Evolutionary conservation across 2,329 filamentous ascomycete species (phyloP), one percentile per base, ranked within the genome.

Genomic region (Pyricularia sp.): DNA sequence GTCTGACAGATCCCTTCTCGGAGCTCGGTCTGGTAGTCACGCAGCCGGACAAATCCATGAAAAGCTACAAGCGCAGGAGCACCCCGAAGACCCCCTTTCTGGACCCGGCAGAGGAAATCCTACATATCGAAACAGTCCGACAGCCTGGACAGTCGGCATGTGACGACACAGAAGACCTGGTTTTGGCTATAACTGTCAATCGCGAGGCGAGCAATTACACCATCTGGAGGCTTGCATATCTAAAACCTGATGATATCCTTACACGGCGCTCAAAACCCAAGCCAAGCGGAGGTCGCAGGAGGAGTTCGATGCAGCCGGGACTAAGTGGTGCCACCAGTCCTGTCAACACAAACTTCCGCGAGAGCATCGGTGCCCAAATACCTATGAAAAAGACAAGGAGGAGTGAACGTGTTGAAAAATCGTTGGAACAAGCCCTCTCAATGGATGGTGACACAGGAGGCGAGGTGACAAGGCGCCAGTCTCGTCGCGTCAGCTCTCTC

Each of bases 401-500:
- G 75, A 84, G 82, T 72, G 81, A 87, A 64, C 83, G 79, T 68
- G 68, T 79, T 2, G 78, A 86, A 33, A 85, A 83, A 69, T 79
- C 84, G 0, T 76, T 88, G 61, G 89, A 92, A 71, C 81, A 92
- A 63, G 90, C 89, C 3, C 85, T 90, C 2, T 87, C 90, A 0
- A 79, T 94, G n/a, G 91, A 92, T 69, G 86, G 91, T 61, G 90
- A 93, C 69, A 85, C 84, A 69, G 82, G 80, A 12, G 76, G 78
- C n/a, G 82, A 83, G 20, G 82, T 82, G 14, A 84, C 84, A 0
- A 81, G 87, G 67, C 82, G 87, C 70, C 87, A 87, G 71, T 90
- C 88, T 23, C 88, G 95, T 63, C 88, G 95, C 67, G 91, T 98
- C 30, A 99, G 95, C 80, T 98, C 94, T 20, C 86, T 97, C 79